These are phyloP conservation scores for Pseudozyma pruni DNA, from an alignment of 1,284 basidiomycete genomes.

Conservation along the genomic window DNA sequence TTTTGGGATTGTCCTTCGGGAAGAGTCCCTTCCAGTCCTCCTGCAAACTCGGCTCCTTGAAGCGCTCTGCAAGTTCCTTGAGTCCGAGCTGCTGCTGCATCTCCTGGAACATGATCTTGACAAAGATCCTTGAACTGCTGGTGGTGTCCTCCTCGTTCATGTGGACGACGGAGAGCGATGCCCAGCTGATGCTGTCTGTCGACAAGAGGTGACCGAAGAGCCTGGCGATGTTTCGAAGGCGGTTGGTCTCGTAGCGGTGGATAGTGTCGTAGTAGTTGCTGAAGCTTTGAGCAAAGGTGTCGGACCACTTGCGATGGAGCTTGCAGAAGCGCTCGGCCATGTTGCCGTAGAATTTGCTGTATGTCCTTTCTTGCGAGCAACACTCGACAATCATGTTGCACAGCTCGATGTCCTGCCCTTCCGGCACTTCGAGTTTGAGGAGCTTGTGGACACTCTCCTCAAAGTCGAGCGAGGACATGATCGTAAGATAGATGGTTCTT, in stretches of 20 bases:
- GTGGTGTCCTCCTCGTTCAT: conserved; percentile 99
- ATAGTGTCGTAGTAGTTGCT: conserved; percentile 92
- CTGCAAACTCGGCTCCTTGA: conserved; percentile 74
- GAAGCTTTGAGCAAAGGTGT: conserved; percentile 88
- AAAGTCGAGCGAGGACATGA: conserved; percentile 81
- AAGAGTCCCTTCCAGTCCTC: conserved; percentile 84
- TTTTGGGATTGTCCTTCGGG: conserved; percentile 94
- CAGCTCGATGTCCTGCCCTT: conserved; percentile 94
- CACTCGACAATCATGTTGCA: conserved; percentile 99
- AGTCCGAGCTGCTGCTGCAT: conserved; percentile 93
- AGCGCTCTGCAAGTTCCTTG: conserved; percentile 81
- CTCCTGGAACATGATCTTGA: conserved; percentile 95
- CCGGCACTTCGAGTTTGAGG: conserved; percentile 88
- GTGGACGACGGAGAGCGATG: conserved; percentile 82
- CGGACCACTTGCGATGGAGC: conserved; percentile 91
- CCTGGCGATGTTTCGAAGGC: conserved; percentile 92
- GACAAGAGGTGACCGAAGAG: conserved; percentile 86
- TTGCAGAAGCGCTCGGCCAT: conserved; percentile 96
- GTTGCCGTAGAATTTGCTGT: conserved; percentile 93
- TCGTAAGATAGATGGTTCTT: conserved; percentile 92
- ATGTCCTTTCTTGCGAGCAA: conserved; percentile 98
- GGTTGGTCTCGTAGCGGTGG: conserved; percentile 98
- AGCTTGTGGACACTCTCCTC: conserved; percentile 99
- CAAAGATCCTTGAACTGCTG: conserved; percentile 92
- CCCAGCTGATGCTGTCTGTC: conserved; percentile 89